Evolutionary conservation across 108 stramenopile species (phyloP).

Genomic region (Mediolabrus comicus): DNA sequence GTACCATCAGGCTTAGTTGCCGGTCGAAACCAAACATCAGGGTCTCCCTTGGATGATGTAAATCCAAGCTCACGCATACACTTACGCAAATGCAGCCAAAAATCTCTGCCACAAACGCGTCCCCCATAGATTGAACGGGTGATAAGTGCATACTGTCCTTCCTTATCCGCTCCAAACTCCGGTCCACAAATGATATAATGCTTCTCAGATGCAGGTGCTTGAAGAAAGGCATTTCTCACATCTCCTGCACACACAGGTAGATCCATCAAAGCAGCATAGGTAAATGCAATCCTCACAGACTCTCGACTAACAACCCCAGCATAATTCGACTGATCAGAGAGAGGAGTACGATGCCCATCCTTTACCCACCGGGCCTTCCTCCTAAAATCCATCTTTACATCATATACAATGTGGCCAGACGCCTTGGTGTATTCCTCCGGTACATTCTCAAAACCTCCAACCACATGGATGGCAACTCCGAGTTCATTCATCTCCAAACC

Average conservation of each 20-base stretch:
- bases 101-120: conserved; percentile 43
- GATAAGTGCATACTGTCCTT: conserved; percentile 39
- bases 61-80: conserved; percentile 40
- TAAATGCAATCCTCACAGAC: conserved; percentile 5
- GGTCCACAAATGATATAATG: conserved; percentile 26
- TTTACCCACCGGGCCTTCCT: conserved; percentile 24
- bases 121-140: conserved; percentile 55
- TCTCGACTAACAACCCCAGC: conserved; percentile 43
- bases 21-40: conserved; percentile 33
- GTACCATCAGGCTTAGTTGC: conserved; percentile 16
- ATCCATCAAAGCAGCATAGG: conserved; percentile 4
- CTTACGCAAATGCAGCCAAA: conserved; percentile 36
- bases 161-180: conserved; percentile 50
- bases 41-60: conserved; percentile 40
- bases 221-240: conserved; percentile 31
- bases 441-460: background rate
- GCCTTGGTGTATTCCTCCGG: conserved; percentile 21
- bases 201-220: conserved; percentile 21
- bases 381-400: conserved; percentile 16
- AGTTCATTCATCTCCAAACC: conserved; percentile 54
- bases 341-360: conserved; percentile 33
- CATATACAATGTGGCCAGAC: conserved; percentile 22
- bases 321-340: too few species aligned
- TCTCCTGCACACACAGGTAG: conserved; percentile 15
- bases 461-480: conserved; percentile 33